These are phyloP conservation scores for Hansenula sp. DNA, from an alignment of 1,139 yeast species.

Conservation along the genomic window DNA sequence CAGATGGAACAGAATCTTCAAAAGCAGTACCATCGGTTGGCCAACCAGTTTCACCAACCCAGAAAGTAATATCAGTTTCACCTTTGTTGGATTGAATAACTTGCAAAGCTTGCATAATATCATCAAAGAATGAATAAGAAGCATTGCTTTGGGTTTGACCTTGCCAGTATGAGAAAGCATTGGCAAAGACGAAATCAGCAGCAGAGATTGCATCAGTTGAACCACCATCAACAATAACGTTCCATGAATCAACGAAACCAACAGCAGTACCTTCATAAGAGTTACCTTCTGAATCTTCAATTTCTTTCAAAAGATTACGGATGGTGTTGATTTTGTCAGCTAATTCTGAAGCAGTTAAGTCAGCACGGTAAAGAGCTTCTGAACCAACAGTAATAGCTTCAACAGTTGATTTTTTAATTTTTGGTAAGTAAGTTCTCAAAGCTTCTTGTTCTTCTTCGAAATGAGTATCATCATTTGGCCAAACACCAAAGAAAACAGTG, in stretches of 20 bases:
- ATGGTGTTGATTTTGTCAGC: conserved; percentile 59
- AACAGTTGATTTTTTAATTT: conserved; percentile 60
- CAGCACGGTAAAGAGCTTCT: conserved; percentile 86
- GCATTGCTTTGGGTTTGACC: conserved; percentile 82
- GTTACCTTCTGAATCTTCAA: conserved; percentile 77
- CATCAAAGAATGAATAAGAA: conserved; percentile 88
- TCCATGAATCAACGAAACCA: conserved; percentile 97
- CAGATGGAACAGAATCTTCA: conserved; percentile 60
- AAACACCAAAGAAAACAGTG: conserved; percentile 69
- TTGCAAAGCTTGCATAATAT: conserved; percentile 94
- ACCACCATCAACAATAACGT: conserved; percentile 76
- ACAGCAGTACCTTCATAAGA: conserved; percentile 69
- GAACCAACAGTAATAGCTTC: conserved; percentile 83
- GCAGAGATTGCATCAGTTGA: conserved; percentile 67
- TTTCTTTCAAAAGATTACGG: conserved; percentile 49
- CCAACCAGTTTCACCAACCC: conserved; percentile 99
- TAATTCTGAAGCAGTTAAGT: conserved; percentile 63
- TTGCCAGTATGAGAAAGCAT: conserved; percentile 98
- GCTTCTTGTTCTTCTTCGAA: conserved; percentile 68
- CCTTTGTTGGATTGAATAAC: conserved; percentile 82
- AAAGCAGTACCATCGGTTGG: conserved; percentile 83
- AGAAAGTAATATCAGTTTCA: conserved; percentile 75
- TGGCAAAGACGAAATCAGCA: conserved; percentile 81
- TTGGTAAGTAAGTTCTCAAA: conserved; percentile 63
- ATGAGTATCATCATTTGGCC: conserved; percentile 85